Evolutionary conservation across 2,329 filamentous ascomycete species (phyloP), one percentile per base, ranked within the genome.

Genomic region (Arthrobotrys entomopaga): DNA sequence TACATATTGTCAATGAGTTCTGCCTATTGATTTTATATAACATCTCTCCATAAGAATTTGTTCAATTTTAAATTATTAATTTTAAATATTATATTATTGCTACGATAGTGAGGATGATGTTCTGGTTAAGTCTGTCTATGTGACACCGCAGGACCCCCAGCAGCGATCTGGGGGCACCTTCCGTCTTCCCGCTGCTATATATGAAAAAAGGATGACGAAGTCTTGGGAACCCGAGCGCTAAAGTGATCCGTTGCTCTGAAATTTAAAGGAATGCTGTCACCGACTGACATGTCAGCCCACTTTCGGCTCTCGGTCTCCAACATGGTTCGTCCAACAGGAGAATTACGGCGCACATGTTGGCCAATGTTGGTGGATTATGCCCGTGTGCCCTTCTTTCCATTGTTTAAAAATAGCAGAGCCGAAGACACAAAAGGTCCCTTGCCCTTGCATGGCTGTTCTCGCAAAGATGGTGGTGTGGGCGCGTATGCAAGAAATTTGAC

Each of bases 111-210:
- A 48, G 57, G 49, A 50, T 29, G 15, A 48, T 15, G 26, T 24
- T n/a, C n/a, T n/a, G n/a, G n/a, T n/a, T n/a, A n/a, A n/a, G n/a
- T n/a, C n/a, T n/a, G n/a, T n/a, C n/a, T n/a, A 69, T 56, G 65
- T 69, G 65, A 69, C 65, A 56, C 60, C 40, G 56, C 48, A 7
- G 34, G 15, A 53, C 49, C 65, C 65, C 38, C 65, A 22, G 49
- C 49, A 53, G 13, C 5, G 16, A n/a, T 16, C 29, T 13, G 60
- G 56, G 56, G 64, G 52, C 43, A 57, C 38, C 49, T 49, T 61
- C 65, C 65, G 65, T 48, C 65, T 43, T 69, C 58, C 65, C 65
- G 65, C 65, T 70, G 61, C 65, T 70, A 70, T 70, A 70, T 64
- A 59, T 66, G 64, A 60, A 59, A 5, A 48, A 13, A 10, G 24